Base-by-base conservation (phyloP, 441 rosid genomes). In the Bruguiera hainesii region DNA sequence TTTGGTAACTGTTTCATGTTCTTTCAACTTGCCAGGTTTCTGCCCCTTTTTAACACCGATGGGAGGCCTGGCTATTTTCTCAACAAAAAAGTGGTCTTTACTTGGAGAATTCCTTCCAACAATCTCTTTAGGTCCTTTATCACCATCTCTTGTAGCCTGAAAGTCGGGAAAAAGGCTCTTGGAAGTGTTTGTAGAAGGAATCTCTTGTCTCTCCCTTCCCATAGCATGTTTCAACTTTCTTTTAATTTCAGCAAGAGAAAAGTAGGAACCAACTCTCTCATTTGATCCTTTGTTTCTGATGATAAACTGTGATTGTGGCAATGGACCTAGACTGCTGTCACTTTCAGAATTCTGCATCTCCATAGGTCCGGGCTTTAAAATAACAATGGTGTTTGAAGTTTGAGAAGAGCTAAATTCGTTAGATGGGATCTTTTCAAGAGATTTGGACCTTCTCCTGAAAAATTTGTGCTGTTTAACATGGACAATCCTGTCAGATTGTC, bases 1-100 rank as follows among this genome's bases (percentile, higher is more conserved):
- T 61, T 78, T 79, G 35, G 15, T 67, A 74, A 72, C 64, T 18
- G 71, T 78, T 74, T 87, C 85, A 66, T 53, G 48, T 53, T 73
- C 84, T 75, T 76, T 73, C 58, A 73, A 74, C 71, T 80, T 82
- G 68, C 67, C 64, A 49, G 60, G 62, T 69, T 64, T 77, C 35
- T 84, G 84, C 72, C 74, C 71, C 66, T 79, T 87, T 66, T 73
- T 81, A 67, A 63, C 69, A 55, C 79, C 73, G 3, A 29, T 30
- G 39, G 87, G 78, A 64, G 87, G 89, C 74, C 79, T 85, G 8
- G 89, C 77, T 68, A 89, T 83, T 81, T 83, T 88, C 85, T 95
- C 98, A 29, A 89, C 78, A 73, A 85, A 95, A 83, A 95, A 92
- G 72, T 84, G 99, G 59, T 95, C 98, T 85, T 92, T 95, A 37